Percentiles rank a stretch among this genome's conserved stretches.
These are phyloP conservation scores for Dacryopinax spathularia DNA, from an alignment of 768 basidiomycete genomes.

Conservation along the genomic window DNA sequence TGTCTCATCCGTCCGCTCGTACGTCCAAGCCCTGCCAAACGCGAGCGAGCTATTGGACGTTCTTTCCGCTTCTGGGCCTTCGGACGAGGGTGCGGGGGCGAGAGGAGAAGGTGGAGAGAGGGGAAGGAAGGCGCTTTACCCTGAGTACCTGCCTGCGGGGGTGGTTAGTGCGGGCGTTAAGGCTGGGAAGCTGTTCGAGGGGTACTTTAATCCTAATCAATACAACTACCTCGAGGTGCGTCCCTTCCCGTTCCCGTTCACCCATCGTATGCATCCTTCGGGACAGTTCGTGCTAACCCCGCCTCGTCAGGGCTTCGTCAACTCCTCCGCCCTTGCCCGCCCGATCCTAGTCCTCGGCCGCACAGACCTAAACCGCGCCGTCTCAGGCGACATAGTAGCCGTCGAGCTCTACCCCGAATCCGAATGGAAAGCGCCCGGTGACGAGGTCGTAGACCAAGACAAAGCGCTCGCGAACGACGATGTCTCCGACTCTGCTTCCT, in stretches of 20 bases:
- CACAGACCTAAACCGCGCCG: conserved; percentile 89
- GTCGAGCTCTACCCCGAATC: conserved; percentile 74
- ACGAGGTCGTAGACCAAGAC: conserved; percentile 91
- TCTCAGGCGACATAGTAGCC: conserved; percentile 84
- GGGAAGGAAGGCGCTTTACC: conserved; percentile 49
- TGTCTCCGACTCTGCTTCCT: no score
- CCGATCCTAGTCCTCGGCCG: conserved; percentile 74
- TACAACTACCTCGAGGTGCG: conserved; percentile 89
- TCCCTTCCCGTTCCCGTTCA: neutral
- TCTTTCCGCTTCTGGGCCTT: conserved; percentile 45
- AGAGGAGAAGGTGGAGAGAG: conserved; percentile 38
- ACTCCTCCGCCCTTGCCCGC: conserved; percentile 55
- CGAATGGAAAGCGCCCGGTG: conserved; percentile 84
- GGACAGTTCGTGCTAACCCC: neutral
- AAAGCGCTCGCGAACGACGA: conserved; percentile 74
- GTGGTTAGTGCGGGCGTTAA: conserved; percentile 72
- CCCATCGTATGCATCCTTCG: neutral
- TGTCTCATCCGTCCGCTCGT: conserved; percentile 51
- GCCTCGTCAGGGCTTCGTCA: conserved; percentile 78
- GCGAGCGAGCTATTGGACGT: conserved; percentile 63
- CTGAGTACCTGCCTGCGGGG: conserved; percentile 70
- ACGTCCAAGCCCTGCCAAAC: conserved; percentile 60
- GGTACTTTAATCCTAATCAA: conserved; percentile 85
- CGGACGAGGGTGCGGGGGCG: conserved; percentile 44
- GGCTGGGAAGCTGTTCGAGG: conserved; percentile 71